Conservation (phyloP, 306 rosid species). For the Hippophae gyantsensis region DNA sequence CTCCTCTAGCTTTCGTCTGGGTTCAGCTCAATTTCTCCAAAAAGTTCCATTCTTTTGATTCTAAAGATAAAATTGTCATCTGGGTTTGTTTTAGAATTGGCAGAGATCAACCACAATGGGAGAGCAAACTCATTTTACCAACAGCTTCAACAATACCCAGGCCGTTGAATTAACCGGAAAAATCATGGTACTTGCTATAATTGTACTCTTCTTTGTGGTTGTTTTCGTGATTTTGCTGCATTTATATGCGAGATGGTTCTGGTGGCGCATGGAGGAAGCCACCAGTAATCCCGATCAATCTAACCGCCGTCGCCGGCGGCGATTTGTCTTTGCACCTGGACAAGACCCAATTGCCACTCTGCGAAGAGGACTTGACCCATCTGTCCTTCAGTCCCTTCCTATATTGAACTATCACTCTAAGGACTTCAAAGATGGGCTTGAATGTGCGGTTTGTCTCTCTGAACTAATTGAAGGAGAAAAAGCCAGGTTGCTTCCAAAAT, state of each 20-base stretch:
- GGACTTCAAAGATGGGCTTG: constrained; percentile 80
- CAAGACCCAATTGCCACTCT: constrained; percentile 40
- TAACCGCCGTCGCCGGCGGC: constrained; percentile 43
- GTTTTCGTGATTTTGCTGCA: constrained; percentile 68
- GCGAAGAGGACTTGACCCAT: constrained; percentile 60
- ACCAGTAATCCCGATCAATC: constrained; percentile 14
- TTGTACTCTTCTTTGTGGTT: constrained; percentile 59
- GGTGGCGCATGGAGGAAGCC: constrained; percentile 42
- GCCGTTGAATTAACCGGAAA: constrained; percentile 48
- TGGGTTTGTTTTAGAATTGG: neutral
- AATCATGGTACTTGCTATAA: constrained; percentile 59
- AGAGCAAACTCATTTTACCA: constrained; percentile 8
- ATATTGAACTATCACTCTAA: constrained; percentile 37
- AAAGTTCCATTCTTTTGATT: too few relatives aligned
- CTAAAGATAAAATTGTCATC: neutral
- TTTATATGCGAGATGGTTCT: constrained; percentile 69
- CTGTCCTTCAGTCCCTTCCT: constrained; percentile 59
- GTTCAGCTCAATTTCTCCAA: too few relatives aligned
- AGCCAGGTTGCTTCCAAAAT: constrained; percentile 61
- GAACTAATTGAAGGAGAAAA: constrained; percentile 68
- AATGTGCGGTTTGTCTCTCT: constrained; percentile 87
- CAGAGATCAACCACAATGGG: constrained; percentile 24
- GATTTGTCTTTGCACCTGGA: constrained; percentile 68
- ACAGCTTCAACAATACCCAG: constrained; percentile 13
- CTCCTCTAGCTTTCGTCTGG: too few relatives aligned